Percentiles rank a stretch among this genome's conserved stretches.
Evolutionary conservation across 768 basidiomycete species (phyloP).

Genomic region (Boletales sp.): DNA sequence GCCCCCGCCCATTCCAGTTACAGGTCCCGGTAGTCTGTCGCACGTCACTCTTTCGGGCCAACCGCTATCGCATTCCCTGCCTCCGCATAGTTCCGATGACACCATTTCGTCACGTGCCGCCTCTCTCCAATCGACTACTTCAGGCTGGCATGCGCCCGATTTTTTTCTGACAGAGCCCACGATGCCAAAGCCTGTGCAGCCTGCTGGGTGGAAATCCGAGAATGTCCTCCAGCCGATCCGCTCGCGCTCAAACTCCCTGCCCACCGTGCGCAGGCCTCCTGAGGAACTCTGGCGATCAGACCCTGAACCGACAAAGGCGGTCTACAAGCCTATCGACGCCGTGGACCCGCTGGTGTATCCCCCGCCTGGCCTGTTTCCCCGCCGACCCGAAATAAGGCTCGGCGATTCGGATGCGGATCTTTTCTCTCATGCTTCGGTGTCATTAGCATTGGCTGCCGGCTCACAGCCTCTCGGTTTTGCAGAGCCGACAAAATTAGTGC

Average conservation of each 20-base stretch:
- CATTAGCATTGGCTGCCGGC: constrained; percentile 22
- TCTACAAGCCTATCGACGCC: neutral
- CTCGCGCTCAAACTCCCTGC: constrained; percentile 10
- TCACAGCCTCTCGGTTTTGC: constrained; percentile 23
- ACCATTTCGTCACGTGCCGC: constrained; percentile 7
- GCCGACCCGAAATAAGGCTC: constrained; percentile 7
- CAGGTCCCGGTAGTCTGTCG: neutral
- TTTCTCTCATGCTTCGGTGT: constrained; percentile 11
- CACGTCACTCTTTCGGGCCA: constrained; percentile 4
- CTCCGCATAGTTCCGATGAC: constrained; percentile 9
- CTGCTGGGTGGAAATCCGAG: constrained; percentile 18
- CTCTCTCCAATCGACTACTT: constrained; percentile 2
- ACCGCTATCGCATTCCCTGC: constrained; percentile 1
- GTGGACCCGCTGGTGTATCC: neutral
- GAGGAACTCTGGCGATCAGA: constrained; percentile 19
- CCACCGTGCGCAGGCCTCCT: constrained; percentile 16
- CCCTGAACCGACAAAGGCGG: constrained; percentile 4
- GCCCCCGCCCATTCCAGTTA: constrained; percentile 16
- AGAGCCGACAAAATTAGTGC: constrained; percentile 18
- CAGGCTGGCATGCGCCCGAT: constrained; percentile 8
- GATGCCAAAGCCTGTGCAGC: constrained; percentile 2
- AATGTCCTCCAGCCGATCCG: constrained; percentile 16
- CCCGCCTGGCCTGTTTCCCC: constrained; percentile 23
- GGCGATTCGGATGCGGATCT: constrained; percentile 5
- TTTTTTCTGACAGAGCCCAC: neutral